Percentiles rank a stretch among this genome's conserved stretches.
phyloP scores from a whole-genome alignment of 148 eudicot genomes.

The Silene latifolia region DNA sequence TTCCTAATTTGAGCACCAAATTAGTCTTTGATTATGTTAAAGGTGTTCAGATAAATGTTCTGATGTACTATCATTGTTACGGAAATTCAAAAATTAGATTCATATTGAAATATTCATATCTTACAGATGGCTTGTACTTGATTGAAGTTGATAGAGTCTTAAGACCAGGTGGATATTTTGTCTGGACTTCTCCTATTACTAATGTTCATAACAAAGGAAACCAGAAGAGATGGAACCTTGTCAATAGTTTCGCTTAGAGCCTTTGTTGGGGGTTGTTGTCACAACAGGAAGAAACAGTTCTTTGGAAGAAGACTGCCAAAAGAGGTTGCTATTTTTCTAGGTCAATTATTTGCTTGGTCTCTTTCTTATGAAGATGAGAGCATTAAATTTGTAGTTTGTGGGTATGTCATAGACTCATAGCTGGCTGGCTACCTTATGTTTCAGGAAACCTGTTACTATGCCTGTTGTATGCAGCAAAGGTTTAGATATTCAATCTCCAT shows the following conservation, averaged over 20 bases:
- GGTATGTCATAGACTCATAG: not conserved
- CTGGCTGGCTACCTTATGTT: constrained; percentile 16
- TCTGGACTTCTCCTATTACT: constrained; percentile 93
- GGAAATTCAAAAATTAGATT: not conserved
- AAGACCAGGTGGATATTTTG: constrained; percentile 98
- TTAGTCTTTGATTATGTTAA: no score
- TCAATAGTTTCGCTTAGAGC: constrained; percentile 50
- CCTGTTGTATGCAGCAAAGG: constrained; percentile 62
- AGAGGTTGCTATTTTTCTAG: constrained; percentile 67
- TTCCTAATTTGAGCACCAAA: no score
- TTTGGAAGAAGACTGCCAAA: constrained; percentile 87
- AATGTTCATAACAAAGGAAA: constrained; percentile 74
- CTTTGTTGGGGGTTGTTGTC: constrained; percentile 88
- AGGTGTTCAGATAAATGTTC: no score
- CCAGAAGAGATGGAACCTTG: constrained; percentile 71
- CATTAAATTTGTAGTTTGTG: not conserved
- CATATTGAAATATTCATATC: not conserved
- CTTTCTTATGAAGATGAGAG: not conserved
- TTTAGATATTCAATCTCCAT: constrained; percentile 80
- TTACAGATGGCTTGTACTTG: constrained; percentile 76
- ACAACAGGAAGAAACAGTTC: constrained; percentile 95
- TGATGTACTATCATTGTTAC: no score
- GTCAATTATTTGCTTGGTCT: constrained; percentile 34
- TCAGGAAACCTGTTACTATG: constrained; percentile 66
- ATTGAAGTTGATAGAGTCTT: constrained; percentile 86